Evolutionary conservation across 2,329 filamentous ascomycete genomes (phyloP).

Genomic region (Apiospora rasikravindrae): DNA sequence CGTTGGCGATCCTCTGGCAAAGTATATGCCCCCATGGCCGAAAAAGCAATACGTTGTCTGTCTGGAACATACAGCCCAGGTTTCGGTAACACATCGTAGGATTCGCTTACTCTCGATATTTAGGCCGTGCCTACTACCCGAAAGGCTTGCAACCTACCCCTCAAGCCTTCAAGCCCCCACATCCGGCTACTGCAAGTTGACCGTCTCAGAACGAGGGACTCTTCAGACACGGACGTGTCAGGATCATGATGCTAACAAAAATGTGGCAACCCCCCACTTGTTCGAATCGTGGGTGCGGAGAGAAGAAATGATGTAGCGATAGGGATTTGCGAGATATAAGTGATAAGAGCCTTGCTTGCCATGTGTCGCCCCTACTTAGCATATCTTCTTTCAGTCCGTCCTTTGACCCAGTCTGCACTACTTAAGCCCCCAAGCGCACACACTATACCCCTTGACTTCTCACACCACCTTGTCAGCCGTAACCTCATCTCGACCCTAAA

Average conservation of each 20-base stretch:
- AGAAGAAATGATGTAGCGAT: background rate
- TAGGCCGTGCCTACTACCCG: background rate
- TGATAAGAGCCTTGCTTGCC: background rate
- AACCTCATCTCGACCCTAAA: background rate
- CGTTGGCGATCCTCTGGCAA: background rate
- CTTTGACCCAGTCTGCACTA: background rate
- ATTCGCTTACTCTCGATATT: background rate
- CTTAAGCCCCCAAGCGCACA: background rate
- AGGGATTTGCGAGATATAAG: background rate
- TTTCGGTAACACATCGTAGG: background rate
- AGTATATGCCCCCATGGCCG: background rate
- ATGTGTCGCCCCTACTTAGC: background rate
- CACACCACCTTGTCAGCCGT: background rate
- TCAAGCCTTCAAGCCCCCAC: background rate
- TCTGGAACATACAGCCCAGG: background rate
- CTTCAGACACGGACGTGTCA: background rate
- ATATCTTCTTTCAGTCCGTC: background rate
- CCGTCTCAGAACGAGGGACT: background rate
- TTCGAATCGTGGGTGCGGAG: slow-evolving; percentile 9
- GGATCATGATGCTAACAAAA: background rate
- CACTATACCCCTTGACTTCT: background rate
- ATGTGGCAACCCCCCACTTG: slow-evolving; percentile 14
- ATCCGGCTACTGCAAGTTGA: background rate
- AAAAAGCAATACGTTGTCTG: background rate
- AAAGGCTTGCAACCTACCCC: slow-evolving; percentile 13